These are phyloP conservation scores for Vigna unguiculata DNA, from an alignment of 306 rosid genomes.

Conservation along the genomic window DNA sequence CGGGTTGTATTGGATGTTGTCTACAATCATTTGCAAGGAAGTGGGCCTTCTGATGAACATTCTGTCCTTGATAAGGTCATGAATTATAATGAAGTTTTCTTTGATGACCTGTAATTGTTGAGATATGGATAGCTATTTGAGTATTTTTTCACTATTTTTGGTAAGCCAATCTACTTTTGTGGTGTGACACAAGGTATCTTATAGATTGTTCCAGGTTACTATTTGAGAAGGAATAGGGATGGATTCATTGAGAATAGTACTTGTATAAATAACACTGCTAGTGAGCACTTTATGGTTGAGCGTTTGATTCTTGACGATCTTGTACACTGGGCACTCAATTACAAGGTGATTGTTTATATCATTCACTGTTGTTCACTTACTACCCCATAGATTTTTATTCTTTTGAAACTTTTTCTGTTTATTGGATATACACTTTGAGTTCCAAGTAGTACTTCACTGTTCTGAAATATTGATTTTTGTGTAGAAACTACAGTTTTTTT, in stretches of 20 bases:
- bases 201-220: slow-evolving; percentile 99
- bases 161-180: slow-evolving; percentile 36
- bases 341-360: slow-evolving; percentile 71
- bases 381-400: slow-evolving; percentile 30
- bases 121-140: slow-evolving; percentile 31
- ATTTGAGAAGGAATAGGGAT: slow-evolving; percentile 87
- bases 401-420: slow-evolving; percentile 29
- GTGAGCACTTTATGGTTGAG: slow-evolving; percentile 96
- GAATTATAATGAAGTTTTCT: slow-evolving; percentile 32
- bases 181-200: slow-evolving; percentile 47
- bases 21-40: slow-evolving; percentile 91
- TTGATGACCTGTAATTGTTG: slow-evolving; percentile 31
- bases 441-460: neutral
- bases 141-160: slow-evolving; percentile 40
- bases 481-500: neutral
- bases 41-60: slow-evolving; percentile 76
- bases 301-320: slow-evolving; percentile 92
- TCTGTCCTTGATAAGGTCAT: slow-evolving; percentile 95
- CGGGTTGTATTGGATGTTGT: slow-evolving; percentile 90
- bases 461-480: neutral
- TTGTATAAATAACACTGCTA: slow-evolving; percentile 91
- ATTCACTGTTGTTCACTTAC: slow-evolving; percentile 36
- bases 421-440: slow-evolving; percentile 19
- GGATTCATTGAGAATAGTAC: slow-evolving; percentile 93
- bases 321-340: slow-evolving; percentile 86